Evolutionary conservation across 148 eudicot genomes (phyloP).

Genomic region (Rheum nobile): DNA sequence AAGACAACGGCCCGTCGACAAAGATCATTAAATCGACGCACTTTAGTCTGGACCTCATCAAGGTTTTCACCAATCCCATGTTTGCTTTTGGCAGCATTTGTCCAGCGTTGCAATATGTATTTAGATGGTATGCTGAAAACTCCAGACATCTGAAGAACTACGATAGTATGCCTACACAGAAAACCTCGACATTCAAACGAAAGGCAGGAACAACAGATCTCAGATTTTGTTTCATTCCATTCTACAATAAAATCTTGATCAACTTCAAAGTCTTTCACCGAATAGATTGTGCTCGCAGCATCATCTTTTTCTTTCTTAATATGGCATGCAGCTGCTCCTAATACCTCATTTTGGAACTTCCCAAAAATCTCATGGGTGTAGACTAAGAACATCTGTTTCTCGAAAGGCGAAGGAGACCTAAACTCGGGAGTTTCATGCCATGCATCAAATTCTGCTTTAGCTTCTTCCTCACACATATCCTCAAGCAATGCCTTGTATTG

Average conservation of each 20-base stretch:
- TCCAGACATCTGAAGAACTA: slow-evolving; percentile 71
- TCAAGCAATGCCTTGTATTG: slow-evolving; percentile 38
- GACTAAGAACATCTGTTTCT: slow-evolving; percentile 49
- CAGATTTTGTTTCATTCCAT: slow-evolving; percentile 42
- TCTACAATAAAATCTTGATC: slow-evolving; percentile 40
- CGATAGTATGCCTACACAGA: slow-evolving; percentile 51
- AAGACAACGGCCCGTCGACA: slow-evolving; percentile 54
- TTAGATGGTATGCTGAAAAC: slow-evolving; percentile 48
- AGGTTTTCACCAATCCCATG: slow-evolving; percentile 35
- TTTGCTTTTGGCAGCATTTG: slow-evolving; percentile 49
- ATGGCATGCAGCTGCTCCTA: slow-evolving; percentile 71
- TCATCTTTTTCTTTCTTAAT: slow-evolving; percentile 53
- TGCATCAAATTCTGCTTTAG: slow-evolving; percentile 52
- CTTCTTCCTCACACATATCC: slow-evolving; percentile 51
- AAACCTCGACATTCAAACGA: slow-evolving; percentile 56
- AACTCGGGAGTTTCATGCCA: slow-evolving; percentile 66
- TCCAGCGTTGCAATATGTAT: slow-evolving; percentile 62
- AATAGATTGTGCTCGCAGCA: slow-evolving; percentile 26
- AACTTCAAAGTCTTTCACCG: slow-evolving; percentile 50
- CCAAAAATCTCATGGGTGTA: slow-evolving; percentile 47
- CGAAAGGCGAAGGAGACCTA: slow-evolving; percentile 64
- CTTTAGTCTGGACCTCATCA: slow-evolving; percentile 44
- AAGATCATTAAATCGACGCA: slow-evolving; percentile 52
- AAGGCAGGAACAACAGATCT: slow-evolving; percentile 47
- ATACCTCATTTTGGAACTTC: slow-evolving; percentile 54